Evolutionary conservation across 495 filamentous ascomycete genomes (phyloP), one percentile per base, ranked within the genome.

Genomic region (Sporormia fimetaria): DNA sequence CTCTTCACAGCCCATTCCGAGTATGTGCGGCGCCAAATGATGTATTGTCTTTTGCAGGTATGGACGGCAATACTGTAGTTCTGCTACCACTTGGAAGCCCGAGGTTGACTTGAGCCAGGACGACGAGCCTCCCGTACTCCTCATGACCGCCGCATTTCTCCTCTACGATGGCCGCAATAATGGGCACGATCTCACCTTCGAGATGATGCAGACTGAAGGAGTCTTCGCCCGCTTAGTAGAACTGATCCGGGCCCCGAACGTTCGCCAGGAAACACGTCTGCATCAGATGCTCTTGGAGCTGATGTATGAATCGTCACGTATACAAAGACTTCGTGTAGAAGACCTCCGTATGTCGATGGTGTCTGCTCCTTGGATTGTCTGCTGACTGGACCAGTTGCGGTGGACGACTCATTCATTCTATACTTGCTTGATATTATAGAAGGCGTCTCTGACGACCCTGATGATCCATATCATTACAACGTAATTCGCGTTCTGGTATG

Each of bases 391-490:
- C 14, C 21, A 73, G 73, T 68, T 38, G 59, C 72, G 23, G 71
- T 96, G 42, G 83, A 94, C 56, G 90, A 98, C 57, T 69, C 72
- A 24, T 94, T 96, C 51, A 70, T 95, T 40, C 68, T 67, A 9
- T 82, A 84, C 54, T 72, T 96, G 7, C 93, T 96, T 53, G 68
- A 78, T 40, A 76, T 95, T 40, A 90, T 94, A 51, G 90, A 98
- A 63, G 69, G 80, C 38, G 66, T 90, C 9, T 88, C 87, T 4
- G 80, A 92, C 62, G 90, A 98, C 63, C 78, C 69, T 40, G 76
- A 82, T 56, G 92, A 98, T 63, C 92, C 90, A 1, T 98, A 94
- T 57, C 90, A 96, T 60, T 96, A 95, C 62, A 81, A 83, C 9
- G 77, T 95, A 17, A 94, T 98, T 53, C 76, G 87, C 39, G 87